Percentiles rank a stretch among this genome's conserved stretches.
Conservation (phyloP, 2,329 filamentous ascomycete genomes). For the Colletotrichum orchidophilum region DNA sequence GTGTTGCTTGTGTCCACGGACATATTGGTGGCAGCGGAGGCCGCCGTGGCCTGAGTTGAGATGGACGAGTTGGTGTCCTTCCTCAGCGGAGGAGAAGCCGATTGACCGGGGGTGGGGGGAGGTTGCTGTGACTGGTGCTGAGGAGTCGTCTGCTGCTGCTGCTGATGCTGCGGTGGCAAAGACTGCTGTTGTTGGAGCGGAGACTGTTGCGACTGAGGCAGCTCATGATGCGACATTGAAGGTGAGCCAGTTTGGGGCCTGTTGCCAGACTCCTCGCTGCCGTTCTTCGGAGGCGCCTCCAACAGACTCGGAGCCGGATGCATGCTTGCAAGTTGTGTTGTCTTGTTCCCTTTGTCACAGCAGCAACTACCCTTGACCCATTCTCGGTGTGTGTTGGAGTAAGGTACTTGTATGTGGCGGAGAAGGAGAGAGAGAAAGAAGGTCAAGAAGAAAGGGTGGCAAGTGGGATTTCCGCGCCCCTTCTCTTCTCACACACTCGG, state of each 20-base stretch:
- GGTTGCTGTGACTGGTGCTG: slow-evolving; percentile 40
- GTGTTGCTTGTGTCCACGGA: slow-evolving; percentile 59
- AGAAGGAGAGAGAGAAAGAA: slow-evolving; percentile 5
- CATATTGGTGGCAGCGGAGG: slow-evolving; percentile 47
- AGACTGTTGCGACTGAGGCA: slow-evolving; percentile 30
- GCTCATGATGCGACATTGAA: slow-evolving; percentile 32
- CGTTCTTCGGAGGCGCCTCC: slow-evolving; percentile 43
- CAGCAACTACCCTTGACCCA: slow-evolving; percentile 30
- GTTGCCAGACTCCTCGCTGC: slow-evolving; percentile 36
- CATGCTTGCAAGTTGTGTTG: slow-evolving; percentile 42
- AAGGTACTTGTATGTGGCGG: slow-evolving; percentile 12
- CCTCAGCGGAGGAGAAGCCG: slow-evolving; percentile 45
- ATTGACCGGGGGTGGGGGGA: slow-evolving; percentile 36
- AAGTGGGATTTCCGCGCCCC: background rate
- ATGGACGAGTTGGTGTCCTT: slow-evolving; percentile 65
- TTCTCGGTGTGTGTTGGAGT: slow-evolving; percentile 26
- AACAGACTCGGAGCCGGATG: slow-evolving; percentile 50
- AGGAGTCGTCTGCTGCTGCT: slow-evolving; percentile 35
- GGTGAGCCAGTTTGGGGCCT: slow-evolving; percentile 32
- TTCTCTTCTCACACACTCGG: background rate
- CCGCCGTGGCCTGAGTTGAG: slow-evolving; percentile 60
- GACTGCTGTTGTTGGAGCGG: slow-evolving; percentile 24
- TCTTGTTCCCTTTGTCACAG: slow-evolving; percentile 31
- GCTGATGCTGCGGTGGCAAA: slow-evolving; percentile 15
- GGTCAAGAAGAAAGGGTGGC: slow-evolving; percentile 9